Base-by-base conservation (phyloP, 2,329 filamentous ascomycete species). In the Cordyceps tenuipes region DNA sequence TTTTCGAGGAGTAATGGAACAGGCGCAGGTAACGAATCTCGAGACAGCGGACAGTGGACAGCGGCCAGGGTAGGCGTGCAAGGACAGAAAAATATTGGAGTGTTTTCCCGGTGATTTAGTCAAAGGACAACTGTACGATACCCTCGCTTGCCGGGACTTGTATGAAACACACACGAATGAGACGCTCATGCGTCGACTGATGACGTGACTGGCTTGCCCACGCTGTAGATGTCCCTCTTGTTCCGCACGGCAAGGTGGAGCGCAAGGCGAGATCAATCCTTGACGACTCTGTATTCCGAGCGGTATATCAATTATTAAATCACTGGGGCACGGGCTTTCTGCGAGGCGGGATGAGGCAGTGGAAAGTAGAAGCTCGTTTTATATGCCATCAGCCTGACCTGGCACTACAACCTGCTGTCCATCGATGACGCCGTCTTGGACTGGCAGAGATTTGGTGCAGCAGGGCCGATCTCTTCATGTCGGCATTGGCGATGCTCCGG, bases 211-310 rank as follows among this genome's bases (percentile, higher is more conserved):
- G 57, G 57, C 29, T 52, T 62, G 39, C 52, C 49, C 62, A 36
- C 50, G 43, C 53, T 19, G 17, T 19, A 21, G 46, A 36, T 19
- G 34, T 52, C 61, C 31, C 62, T 19, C 49, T 62, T 55, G 12
- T 26, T 57, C 82, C 84, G 84, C 84, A 84, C 82, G 83, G 83
- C 83, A 80, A 83, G 84, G 84, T 87, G 84, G 84, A 87, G 84
- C 83, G 82, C 84, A 87, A 87, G 84, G 84, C 82, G 83, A 87
- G 84, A 84, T 71, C 77, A 76, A 83, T 87, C 84, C 84, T 87
- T 87, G 84, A 80, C 76, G 78, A 80, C 83, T 86, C 82, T 87
- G 84, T 87, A 87, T 87, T 87, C 84, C 82, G 84, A 85, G 84
- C 84, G 84, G 83, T 82, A 87, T 63, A 87, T 79, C 64, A 76